These are phyloP conservation scores for Sporisorium sorghi DNA, from an alignment of 1,284 basidiomycete species.

Conservation along the genomic window DNA sequence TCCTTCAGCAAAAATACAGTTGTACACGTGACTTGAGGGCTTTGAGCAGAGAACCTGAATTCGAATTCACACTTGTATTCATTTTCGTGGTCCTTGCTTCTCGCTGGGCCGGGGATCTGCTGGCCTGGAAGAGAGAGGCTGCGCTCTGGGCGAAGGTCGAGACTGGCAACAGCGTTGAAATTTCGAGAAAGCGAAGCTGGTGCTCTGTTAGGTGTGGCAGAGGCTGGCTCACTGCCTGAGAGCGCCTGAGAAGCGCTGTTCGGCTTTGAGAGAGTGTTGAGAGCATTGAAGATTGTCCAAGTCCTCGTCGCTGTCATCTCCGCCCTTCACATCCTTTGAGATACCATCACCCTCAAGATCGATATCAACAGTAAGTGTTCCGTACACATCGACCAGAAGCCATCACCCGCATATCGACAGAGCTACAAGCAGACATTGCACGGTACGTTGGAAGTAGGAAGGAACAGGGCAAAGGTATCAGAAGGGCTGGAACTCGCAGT, in stretches of 20 bases:
- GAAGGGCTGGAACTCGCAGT: neutral
- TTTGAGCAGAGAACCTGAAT: neutral
- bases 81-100: neutral
- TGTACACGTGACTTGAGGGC: conserved; percentile 16
- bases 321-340: conserved; percentile 34
- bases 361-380: conserved; percentile 52
- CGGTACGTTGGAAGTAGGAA: conserved; percentile 4
- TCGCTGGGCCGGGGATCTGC: neutral
- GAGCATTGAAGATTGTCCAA: conserved; percentile 5
- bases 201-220: neutral
- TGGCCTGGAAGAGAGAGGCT: neutral
- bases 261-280: neutral
- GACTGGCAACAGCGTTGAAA: neutral
- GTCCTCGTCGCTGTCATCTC: conserved; percentile 11
- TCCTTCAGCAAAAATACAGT: conserved; percentile 3
- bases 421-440: conserved; percentile 5
- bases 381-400: conserved; percentile 8
- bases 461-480: neutral
- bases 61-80: neutral
- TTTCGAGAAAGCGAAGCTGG: neutral
- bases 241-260: neutral
- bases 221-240: neutral
- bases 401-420: conserved; percentile 5
- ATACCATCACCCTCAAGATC: conserved; percentile 54
- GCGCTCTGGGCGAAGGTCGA: neutral